Evolutionary conservation across 1,139 yeast genomes (phyloP).

Genomic region (Debaryomyces nepalensis): DNA sequence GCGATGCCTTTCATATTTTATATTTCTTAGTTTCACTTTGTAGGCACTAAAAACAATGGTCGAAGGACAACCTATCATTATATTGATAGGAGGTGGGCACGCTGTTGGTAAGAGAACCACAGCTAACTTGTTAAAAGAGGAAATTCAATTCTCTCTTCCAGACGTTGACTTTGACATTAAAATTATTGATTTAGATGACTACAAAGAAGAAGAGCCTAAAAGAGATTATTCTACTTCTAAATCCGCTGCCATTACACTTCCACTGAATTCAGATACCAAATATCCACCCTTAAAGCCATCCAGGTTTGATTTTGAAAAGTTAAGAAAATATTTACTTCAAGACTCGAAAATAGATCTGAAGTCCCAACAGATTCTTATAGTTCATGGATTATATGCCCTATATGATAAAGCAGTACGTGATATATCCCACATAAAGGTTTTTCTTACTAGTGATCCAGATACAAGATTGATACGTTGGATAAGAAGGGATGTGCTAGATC

Average conservation of each 20-base stretch:
- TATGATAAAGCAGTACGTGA: constrained; percentile 64
- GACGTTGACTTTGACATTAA: constrained; percentile 31
- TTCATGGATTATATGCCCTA: constrained; percentile 83
- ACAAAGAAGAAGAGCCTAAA: constrained; percentile 20
- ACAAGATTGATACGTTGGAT: constrained; percentile 80
- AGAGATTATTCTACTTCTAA: constrained; percentile 24
- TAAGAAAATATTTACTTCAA: constrained; percentile 25
- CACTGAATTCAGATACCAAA: constrained; percentile 22
- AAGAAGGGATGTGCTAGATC: constrained; percentile 43
- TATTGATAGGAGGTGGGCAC: constrained; percentile 77
- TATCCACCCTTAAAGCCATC: constrained; percentile 42
- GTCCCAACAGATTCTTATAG: constrained; percentile 48
- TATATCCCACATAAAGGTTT: constrained; percentile 68
- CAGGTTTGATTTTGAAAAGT: constrained; percentile 38
- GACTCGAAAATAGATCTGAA: constrained; percentile 15
- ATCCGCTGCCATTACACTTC: constrained; percentile 39
- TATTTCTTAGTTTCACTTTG: not conserved
- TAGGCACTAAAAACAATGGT: constrained; percentile 3
- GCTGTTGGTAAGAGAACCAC: constrained; percentile 64
- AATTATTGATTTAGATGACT: constrained; percentile 47
- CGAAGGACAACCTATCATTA: constrained; percentile 34
- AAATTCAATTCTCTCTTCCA: constrained; percentile 26
- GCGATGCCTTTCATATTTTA: constrained; percentile 15
- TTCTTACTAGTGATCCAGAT: constrained; percentile 87
- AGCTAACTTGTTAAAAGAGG: constrained; percentile 34